Base-by-base conservation (phyloP, 805 yeast genomes). In the Maudiozyma serrabonitensis region DNA sequence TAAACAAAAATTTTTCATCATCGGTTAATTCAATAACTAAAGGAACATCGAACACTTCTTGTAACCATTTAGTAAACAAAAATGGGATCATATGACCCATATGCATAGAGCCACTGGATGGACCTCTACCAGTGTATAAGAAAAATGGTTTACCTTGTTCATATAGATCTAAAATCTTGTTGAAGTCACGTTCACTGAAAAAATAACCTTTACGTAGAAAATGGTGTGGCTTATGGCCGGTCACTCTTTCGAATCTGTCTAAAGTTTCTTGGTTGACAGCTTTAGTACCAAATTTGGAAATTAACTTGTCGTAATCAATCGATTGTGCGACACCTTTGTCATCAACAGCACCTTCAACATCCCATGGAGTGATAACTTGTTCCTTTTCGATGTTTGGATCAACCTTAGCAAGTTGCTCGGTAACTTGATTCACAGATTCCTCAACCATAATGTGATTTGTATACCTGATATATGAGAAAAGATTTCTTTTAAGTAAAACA, bases 21-120 rank as follows among this genome's bases (percentile, higher is more conserved):
- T 93, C 99, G 3, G 97, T 90, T 69, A 88, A 71, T 69, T 93
- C 97, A 58, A 93, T 81, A 38, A 93, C 95, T 54, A 93, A 75
- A 19, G 99, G 98, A 51, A 80, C 96, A 65, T 93, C 98, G 66
- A 93, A 93, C 2, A 91, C 98, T 43, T 91, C 97, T 69, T 93
- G 99, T 60, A 93, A 76, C 98, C 98, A 93, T 69, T 90, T 89
- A 50, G 99, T 93, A 74, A 93, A 93, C 32, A 85, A 69, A 64
- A 93, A 93, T 16, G 99, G 99, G 52, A 90, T 78, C 89, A 91
- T 82, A 69, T 93, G 99, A 47, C 99, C 99, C 71, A 93, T 75
- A 67, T 93, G 99, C 87, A 93, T 84, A 19, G 93, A 84, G 59
- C 84, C 96, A 41, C 90, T 80, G 1, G 95, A 86, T 37, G 99